phyloP scores from a whole-genome alignment of 441 rosid genomes.

The Aquilaria agallochum region DNA sequence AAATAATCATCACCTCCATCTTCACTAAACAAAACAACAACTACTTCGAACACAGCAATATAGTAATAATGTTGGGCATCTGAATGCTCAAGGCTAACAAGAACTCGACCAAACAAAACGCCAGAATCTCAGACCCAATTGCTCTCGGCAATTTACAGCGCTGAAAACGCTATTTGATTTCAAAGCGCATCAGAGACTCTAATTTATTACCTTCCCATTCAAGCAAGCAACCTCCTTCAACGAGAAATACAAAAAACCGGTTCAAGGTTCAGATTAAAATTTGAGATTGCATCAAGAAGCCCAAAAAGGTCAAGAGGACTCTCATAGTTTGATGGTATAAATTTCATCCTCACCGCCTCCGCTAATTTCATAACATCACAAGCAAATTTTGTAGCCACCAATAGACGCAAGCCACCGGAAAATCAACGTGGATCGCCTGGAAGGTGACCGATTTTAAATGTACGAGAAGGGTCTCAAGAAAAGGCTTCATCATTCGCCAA shows the following conservation, averaged over 20 bases:
- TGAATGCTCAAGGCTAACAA: slow-evolving; percentile 27
- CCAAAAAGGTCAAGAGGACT: slow-evolving; percentile 3
- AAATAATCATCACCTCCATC: slow-evolving; percentile 17
- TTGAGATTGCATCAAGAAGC: slow-evolving; percentile 30
- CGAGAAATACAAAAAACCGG: too few relatives aligned
- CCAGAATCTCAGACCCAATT: slow-evolving; percentile 46
- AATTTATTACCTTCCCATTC: slow-evolving; percentile 42
- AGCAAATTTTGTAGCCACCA: slow-evolving; percentile 11
- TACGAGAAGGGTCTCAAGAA: too few relatives aligned
- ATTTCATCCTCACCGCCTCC: slow-evolving; percentile 30
- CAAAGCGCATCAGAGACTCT: slow-evolving; percentile 58
- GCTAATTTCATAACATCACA: slow-evolving; percentile 33
- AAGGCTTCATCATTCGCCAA: too few relatives aligned
- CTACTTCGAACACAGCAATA: neutral
- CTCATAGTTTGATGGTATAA: slow-evolving; percentile 63
- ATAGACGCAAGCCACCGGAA: too few relatives aligned
- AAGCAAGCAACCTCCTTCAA: neutral
- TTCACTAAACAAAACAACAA: neutral
- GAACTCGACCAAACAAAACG: slow-evolving; percentile 3
- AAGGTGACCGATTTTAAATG: too few relatives aligned
- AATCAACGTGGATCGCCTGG: too few relatives aligned
- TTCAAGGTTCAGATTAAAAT: slow-evolving; percentile 27
- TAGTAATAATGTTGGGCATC: slow-evolving; percentile 22
- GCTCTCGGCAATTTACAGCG: slow-evolving; percentile 57
- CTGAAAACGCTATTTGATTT: slow-evolving; percentile 35